A percentile compares a stretch with the other conserved stretches of the same genome.
Evolutionary conservation across 176 grass and related monocot genomes (phyloP).

Genomic region (Triticum timopheevii): DNA sequence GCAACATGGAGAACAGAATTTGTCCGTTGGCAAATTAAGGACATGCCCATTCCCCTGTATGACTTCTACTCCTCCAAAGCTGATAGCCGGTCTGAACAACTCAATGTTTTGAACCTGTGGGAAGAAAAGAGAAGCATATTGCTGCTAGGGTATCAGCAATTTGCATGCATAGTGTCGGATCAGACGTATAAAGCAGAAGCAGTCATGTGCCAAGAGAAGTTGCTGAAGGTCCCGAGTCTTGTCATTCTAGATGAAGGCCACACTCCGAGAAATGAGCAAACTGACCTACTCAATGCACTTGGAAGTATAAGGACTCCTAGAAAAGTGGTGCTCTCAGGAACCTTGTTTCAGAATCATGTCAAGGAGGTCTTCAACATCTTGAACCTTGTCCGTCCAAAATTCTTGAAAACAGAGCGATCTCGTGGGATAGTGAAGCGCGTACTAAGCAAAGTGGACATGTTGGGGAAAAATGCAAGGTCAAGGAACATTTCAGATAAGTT

Average conservation of each 20-base stretch:
- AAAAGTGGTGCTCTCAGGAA: conserved; percentile 85
- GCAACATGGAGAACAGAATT: conserved; percentile 81
- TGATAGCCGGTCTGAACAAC: conserved; percentile 51
- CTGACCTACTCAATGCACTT: conserved; percentile 62
- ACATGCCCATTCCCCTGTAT: conserved; percentile 42
- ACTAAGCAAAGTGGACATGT: conserved; percentile 63
- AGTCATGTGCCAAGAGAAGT: conserved; percentile 50
- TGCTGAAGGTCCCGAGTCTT: conserved; percentile 67
- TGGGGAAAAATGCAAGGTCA: conserved; percentile 32
- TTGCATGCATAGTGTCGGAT: conserved; percentile 57
- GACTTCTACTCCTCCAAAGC: conserved; percentile 79
- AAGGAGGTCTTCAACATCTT: conserved; percentile 88
- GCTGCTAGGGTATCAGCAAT: conserved; percentile 78
- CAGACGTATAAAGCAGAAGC: conserved; percentile 18
- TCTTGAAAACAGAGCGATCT: conserved; percentile 55
- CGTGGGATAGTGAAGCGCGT: conserved; percentile 60
- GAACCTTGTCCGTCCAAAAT: conserved; percentile 75
- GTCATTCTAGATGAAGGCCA: conserved; percentile 95
- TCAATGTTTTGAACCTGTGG: conserved; percentile 67
- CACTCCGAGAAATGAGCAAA: conserved; percentile 77
- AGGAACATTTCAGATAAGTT: conserved; percentile 39
- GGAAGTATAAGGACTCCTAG: conserved; percentile 61
- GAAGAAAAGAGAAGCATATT: conserved; percentile 73
- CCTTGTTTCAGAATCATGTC: conserved; percentile 83
- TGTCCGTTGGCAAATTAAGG: conserved; percentile 69